Conservation (phyloP, 2,329 filamentous ascomycete species). For the Fusarium haematococcum region DNA sequence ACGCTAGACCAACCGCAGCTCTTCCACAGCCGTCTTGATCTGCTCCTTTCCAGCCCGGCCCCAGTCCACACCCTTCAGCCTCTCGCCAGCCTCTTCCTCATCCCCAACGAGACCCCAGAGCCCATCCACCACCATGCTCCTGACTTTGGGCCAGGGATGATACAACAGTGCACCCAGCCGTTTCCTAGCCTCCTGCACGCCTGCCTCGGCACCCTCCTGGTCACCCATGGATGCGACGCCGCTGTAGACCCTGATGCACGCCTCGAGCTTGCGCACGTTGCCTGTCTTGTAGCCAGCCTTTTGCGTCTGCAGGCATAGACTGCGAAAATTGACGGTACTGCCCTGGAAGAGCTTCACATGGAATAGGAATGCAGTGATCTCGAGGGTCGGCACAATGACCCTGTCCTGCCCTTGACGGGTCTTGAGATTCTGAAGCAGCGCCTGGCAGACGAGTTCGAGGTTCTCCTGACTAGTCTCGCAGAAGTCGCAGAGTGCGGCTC, state of each 20-base stretch:
- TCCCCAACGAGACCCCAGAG: constrained; percentile 62
- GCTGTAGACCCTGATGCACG: constrained; percentile 83
- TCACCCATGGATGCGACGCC: constrained; percentile 64
- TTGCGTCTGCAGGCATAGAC: constrained; percentile 77
- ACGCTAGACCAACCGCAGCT: constrained; percentile 54
- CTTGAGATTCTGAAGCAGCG: constrained; percentile 67
- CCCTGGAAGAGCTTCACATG: constrained; percentile 66
- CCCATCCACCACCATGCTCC: constrained; percentile 70
- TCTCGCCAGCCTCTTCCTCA: constrained; percentile 44
- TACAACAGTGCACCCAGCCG: constrained; percentile 79
- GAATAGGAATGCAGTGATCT: constrained; percentile 82
- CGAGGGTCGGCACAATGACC: constrained; percentile 79
- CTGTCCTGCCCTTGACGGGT: constrained; percentile 72
- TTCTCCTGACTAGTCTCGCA: constrained; percentile 57
- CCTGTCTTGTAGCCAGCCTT: constrained; percentile 85
- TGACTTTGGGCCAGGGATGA: constrained; percentile 85
- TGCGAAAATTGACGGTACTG: constrained; percentile 59
- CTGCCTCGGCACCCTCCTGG: constrained; percentile 36
- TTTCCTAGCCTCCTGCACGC: constrained; percentile 67
- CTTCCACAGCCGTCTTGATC: constrained; percentile 57
- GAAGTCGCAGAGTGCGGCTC: constrained; percentile 71
- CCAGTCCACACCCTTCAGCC: constrained; percentile 69
- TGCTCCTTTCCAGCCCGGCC: constrained; percentile 61
- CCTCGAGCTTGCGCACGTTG: constrained; percentile 84
- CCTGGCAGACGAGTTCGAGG: constrained; percentile 59